A percentile compares a stretch with the other conserved stretches of the same genome.
phyloP scores from a whole-genome alignment of 2,329 filamentous ascomycete genomes.

The Chaetomium strumarium region DNA sequence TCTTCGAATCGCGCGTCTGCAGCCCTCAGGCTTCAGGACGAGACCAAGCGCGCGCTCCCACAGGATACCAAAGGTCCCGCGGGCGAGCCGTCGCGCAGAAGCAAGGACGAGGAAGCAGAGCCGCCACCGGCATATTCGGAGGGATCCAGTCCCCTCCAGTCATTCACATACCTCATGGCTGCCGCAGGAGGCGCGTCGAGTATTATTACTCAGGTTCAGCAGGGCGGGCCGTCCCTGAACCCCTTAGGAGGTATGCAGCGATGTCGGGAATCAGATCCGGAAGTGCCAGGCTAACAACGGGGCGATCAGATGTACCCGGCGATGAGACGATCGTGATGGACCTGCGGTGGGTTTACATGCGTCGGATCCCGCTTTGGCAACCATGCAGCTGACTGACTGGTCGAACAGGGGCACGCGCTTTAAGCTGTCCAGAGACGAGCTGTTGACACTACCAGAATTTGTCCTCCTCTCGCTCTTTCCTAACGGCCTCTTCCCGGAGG shows the following conservation, averaged over 20 bases:
- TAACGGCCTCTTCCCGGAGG: constrained; percentile 95
- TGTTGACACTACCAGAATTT: constrained; percentile 93
- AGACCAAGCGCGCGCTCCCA: constrained; percentile 82
- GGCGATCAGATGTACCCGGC: constrained; percentile 61
- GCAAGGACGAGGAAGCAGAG: constrained; percentile 76
- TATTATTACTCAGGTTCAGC: constrained; percentile 98
- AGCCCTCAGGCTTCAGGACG: constrained; percentile 42
- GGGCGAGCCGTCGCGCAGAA: constrained; percentile 40
- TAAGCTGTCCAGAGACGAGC: constrained; percentile 87
- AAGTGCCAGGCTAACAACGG: constrained; percentile 12
- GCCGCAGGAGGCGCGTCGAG: constrained; percentile 93
- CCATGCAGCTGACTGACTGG: constrained; percentile 17
- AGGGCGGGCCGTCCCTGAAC: constrained; percentile 84
- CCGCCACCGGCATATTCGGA: constrained; percentile 95
- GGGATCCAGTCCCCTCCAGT: constrained; percentile 83
- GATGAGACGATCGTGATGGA: constrained; percentile 96
- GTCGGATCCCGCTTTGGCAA: background rate
- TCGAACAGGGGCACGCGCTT: constrained; percentile 76
- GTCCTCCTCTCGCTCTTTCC: constrained; percentile 96
- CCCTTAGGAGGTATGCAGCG: constrained; percentile 67
- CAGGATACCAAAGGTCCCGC: constrained; percentile 62
- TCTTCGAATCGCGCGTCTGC: constrained; percentile 21
- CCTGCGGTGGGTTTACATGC: constrained; percentile 63
- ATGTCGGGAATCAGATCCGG: background rate
- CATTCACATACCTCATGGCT: constrained; percentile 97